Evolutionary conservation across 2,329 filamentous ascomycete species (phyloP), one percentile per base, ranked within the genome.

Genomic region (Colletotrichum karsti): DNA sequence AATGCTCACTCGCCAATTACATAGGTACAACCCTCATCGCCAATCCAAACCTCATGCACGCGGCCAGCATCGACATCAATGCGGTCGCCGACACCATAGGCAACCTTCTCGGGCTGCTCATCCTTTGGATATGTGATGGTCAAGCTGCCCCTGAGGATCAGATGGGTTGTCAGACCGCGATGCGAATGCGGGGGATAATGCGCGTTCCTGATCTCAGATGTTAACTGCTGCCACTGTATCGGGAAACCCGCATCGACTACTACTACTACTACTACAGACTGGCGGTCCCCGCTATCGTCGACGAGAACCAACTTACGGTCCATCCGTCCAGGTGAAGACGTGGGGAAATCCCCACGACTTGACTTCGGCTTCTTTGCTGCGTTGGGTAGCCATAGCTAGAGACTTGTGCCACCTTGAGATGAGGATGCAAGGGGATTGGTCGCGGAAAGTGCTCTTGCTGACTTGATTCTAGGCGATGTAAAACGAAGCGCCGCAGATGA

Each of bases 261-360:
- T 8, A 35, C 30, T 10, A 35, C 9, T 35, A 12, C 30, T 12
- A 12, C 13, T 12, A 35, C 30, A 35, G 30, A 12, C 33, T 35
- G 12, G 10, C 33, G 3, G 15, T 15, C 15, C 30, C 30, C 2
- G 13, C 39, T n/a, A 28, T n/a, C 50, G 50, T 53, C 30, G 48
- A 10, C 26, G 61, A 53, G 35, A 46, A 33, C 33, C 54, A 28
- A 85, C 88, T 76, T 85, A 93, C 91, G 90, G 88, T 22, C 83
- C 80, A 77, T 93, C 92, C 7, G 86, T 89, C 91, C 91, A 93
- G 3, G 90, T 93, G 71, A 92, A 92, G 74, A 92, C 90, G 55
- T 89, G 83, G 3, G 77, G 72, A 75, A 93, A 94, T 2, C 91
- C 91, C 91, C 91, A 93, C 2, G 87, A 88, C 37, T 84, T 84